Percentiles rank a stretch among this genome's conserved stretches.
Evolutionary conservation across 192 early-diverging fungal species (phyloP).

Genomic region (Rhizophlyctis rosea): DNA sequence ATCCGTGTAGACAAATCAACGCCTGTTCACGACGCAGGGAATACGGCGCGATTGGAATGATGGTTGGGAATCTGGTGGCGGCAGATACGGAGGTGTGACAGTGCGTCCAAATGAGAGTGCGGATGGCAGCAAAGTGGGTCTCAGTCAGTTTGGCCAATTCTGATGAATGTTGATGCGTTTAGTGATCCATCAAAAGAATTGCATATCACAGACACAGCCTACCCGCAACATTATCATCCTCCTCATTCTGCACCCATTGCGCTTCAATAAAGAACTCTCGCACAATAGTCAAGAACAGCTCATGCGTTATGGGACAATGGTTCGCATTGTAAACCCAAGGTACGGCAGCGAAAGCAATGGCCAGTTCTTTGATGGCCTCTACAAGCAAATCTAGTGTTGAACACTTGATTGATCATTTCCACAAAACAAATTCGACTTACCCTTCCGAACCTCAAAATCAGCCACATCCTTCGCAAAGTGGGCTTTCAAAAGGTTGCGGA

Average conservation of each 20-base stretch:
- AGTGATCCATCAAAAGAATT: no score
- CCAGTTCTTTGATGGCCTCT: constrained; percentile 3
- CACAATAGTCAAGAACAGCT: constrained; percentile 47
- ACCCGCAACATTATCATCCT: constrained; percentile 35
- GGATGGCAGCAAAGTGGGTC: constrained; percentile 32
- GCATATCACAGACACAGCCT: no score
- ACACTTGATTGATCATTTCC: constrained; percentile 24
- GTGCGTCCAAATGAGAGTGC: constrained; percentile 30
- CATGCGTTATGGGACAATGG: constrained; percentile 49
- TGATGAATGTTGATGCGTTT: no score
- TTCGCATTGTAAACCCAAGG: constrained; percentile 21
- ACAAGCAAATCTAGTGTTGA: constrained; percentile 7
- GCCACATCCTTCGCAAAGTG: constrained; percentile 50
- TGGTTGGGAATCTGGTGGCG: no score
- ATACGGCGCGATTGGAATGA: no score
- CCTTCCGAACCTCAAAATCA: constrained; percentile 37
- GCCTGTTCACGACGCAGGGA: constrained; percentile 21
- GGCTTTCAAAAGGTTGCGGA: constrained; percentile 65
- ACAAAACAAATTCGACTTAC: constrained; percentile 11
- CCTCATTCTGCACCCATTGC: constrained; percentile 10
- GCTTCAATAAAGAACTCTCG: constrained; percentile 41
- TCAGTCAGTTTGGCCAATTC: constrained; percentile 17
- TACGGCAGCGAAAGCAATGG: constrained; percentile 21
- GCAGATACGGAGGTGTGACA: constrained; percentile 9
- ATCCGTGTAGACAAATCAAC: constrained; percentile 5